phyloP scores from a whole-genome alignment of 768 basidiomycete species.

The Lactarius pseudohatsudake region DNA sequence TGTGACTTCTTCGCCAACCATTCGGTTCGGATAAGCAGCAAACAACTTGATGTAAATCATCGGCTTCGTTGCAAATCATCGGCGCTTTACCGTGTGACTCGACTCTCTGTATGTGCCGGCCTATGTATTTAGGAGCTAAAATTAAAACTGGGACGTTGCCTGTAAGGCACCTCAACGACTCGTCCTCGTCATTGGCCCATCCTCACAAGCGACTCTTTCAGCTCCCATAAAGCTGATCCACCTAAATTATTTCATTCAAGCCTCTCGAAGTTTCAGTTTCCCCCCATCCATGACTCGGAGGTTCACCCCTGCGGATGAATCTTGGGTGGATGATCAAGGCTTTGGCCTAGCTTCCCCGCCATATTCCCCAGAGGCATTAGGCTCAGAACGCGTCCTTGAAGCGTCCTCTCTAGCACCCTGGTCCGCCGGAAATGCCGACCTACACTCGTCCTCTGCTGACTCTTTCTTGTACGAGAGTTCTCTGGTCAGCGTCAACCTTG shows the following conservation, averaged over 20 bases:
- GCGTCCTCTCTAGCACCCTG: neutral
- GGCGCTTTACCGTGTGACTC: neutral
- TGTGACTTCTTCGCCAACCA: neutral
- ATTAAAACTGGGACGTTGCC: neutral
- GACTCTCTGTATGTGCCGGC: neutral
- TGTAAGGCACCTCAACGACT: neutral
- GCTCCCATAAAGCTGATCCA: neutral
- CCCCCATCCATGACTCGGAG: constrained; percentile 3
- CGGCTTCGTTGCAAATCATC: neutral
- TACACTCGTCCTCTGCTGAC: constrained; percentile 1
- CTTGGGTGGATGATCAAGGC: constrained; percentile 5
- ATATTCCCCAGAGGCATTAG: constrained; percentile 9
- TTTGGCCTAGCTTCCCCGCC: constrained; percentile 13
- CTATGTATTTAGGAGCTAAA: neutral
- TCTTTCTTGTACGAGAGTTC: constrained; percentile 39
- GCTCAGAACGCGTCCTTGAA: constrained; percentile 9
- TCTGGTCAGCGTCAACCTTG: constrained; percentile 43
- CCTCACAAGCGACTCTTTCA: neutral
- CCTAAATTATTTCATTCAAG: neutral
- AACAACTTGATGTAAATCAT: neutral
- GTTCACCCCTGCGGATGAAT: neutral
- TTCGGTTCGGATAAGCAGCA: neutral
- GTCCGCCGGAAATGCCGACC: neutral
- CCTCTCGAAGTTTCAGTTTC: neutral
- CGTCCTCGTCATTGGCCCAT: neutral